Base-by-base conservation (phyloP, 2,329 filamentous ascomycete genomes). In the Metarhizium robertsii region DNA sequence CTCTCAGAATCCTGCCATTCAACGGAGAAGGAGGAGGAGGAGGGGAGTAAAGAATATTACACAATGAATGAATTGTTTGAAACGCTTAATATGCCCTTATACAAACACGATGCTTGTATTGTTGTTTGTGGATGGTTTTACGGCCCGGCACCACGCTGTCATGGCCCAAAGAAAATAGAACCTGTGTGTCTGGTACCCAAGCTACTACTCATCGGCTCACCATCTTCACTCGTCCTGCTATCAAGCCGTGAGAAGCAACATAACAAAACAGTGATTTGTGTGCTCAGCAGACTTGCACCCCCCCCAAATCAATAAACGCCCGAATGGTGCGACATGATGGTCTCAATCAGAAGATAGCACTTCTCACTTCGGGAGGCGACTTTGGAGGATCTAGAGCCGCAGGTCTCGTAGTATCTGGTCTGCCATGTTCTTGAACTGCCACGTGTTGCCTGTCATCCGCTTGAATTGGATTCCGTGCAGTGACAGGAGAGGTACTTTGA, bases 371-470 rank as follows among this genome's bases (percentile, higher is more conserved):
- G 29, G 45, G 25, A 34, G n/a, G 30, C 36, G 16, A 11, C 43
- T 14, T 18, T 10, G 32, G 40, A 6, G 43, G n/a, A n/a, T 59
- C 75, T 74, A 96, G 60, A 97, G 79, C 67, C 85, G 85, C 62
- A 99, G 74, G 69, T 94, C 91, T 66, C 87, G 84, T 62, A 99
- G 76, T 65, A 99, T 96, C 64, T 91, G 91, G 71, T 96, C 92
- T 40, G 94, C 94, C 91, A 97, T 95, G 66, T 90, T 92, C 77
- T 96, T 96, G 75, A 95, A 99, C 71, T 96, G 92, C 92, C 92
- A 97, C 57, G 94, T 97, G 57, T 95, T 92, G 40, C 94, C 92
- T 56, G 89, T 84, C 62, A 97, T 86, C 68, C 94, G 91, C 79
- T 99, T 99, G 77, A 99, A 99, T 70, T 97, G 94, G 59, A 99